phyloP scores from a whole-genome alignment of 2,329 filamentous ascomycete species.

The Magnaporthiopsis incrustans region DNA sequence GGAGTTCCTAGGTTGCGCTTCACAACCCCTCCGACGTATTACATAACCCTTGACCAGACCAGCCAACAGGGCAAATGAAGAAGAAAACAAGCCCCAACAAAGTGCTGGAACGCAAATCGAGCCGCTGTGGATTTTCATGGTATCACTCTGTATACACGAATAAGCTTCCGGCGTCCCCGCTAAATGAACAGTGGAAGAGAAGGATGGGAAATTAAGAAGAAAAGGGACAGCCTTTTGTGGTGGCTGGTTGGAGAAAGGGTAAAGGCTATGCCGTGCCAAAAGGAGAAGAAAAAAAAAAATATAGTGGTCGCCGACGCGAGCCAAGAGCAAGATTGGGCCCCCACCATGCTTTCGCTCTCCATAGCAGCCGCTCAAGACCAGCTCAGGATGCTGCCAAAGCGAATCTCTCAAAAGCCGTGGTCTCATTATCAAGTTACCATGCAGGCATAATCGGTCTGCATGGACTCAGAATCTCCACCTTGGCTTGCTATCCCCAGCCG shows the following conservation, averaged over 20 bases:
- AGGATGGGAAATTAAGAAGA: not conserved
- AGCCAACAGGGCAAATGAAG: not conserved
- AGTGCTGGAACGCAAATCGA: not conserved
- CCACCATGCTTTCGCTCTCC: not conserved
- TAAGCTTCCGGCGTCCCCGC: not conserved
- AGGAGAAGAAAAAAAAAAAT: no score
- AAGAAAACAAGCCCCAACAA: not conserved
- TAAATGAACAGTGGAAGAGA: not conserved
- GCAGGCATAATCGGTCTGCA: not conserved
- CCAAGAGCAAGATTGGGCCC: not conserved
- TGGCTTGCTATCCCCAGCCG: slow-evolving; percentile 35
- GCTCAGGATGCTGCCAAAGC: not conserved
- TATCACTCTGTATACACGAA: not conserved
- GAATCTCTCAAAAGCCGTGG: not conserved
- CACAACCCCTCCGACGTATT: not conserved
- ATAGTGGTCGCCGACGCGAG: not conserved
- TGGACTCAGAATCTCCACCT: slow-evolving; percentile 36
- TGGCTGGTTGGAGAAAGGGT: not conserved
- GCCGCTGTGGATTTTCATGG: not conserved
- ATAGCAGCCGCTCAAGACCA: not conserved
- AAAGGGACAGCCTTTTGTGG: not conserved
- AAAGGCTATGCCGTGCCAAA: not conserved
- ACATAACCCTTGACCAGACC: not conserved
- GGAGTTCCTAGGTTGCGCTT: no score
- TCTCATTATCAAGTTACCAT: not conserved